These are phyloP conservation scores for Combretum micranthum DNA, from an alignment of 345 rosid genomes.

Conservation along the genomic window DNA sequence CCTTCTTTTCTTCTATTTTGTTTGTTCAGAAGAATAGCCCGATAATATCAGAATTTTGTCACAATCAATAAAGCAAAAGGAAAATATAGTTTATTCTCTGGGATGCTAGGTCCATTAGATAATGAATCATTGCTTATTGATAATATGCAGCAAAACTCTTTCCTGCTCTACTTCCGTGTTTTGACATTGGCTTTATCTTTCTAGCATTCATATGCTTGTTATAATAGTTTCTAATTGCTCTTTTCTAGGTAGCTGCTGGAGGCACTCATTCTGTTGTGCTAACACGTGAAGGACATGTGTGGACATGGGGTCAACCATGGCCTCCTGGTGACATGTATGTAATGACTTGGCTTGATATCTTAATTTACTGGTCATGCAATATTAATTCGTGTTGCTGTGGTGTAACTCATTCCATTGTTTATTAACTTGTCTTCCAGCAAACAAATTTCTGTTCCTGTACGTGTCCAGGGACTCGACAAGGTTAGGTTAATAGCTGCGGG, in stretches of 20 bases:
- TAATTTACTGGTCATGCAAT: background rate
- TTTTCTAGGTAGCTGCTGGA: conserved; percentile 88
- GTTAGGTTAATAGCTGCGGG: conserved; percentile 90
- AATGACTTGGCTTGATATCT: conserved; percentile 6
- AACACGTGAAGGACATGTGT: conserved; percentile 81
- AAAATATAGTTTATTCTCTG: too few species aligned
- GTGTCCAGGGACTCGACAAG: conserved; percentile 95
- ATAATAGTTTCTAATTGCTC: conserved; percentile 8
- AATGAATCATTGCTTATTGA: too few species aligned
- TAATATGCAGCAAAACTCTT: too few species aligned
- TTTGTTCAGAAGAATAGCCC: too few species aligned
- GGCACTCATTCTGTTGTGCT: conserved; percentile 99
- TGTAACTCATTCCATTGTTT: background rate
- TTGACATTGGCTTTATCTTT: too few species aligned
- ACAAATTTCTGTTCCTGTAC: conserved; percentile 92
- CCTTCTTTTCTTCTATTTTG: too few species aligned
- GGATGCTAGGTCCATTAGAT: too few species aligned
- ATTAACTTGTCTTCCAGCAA: conserved; percentile 42
- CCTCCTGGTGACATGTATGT: conserved; percentile 99
- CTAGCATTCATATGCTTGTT: background rate
- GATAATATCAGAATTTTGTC: too few species aligned
- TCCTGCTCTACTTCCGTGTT: too few species aligned
- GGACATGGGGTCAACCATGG: conserved; percentile 99
- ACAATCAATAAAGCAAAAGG: too few species aligned
- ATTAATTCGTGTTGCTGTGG: background rate